phyloP scores from a whole-genome alignment of 192 early-diverging fungal genomes.

The Coemansia sp. region DNA sequence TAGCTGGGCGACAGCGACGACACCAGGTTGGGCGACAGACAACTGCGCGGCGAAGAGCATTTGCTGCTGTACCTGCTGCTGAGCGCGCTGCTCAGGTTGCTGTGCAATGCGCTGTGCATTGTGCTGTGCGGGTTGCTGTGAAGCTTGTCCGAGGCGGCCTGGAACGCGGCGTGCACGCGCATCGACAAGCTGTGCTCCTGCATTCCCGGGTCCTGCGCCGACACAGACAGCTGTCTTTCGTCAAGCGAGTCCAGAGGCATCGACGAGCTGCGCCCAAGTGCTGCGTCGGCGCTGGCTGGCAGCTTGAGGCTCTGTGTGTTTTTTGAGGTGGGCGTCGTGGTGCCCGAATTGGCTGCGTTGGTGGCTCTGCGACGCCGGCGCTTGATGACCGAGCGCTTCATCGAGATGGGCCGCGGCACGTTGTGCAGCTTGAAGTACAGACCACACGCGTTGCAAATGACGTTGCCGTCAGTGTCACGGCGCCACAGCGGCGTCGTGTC shows the following conservation, averaged over 20 bases:
- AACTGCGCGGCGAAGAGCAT: not conserved
- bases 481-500: slow-evolving; percentile 76
- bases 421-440: slow-evolving; percentile 85
- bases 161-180: slow-evolving; percentile 11
- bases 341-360: slow-evolving; percentile 6
- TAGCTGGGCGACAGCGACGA: not conserved
- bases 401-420: slow-evolving; percentile 69
- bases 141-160: not conserved
- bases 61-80: not conserved
- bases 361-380: slow-evolving; percentile 63
- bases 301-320: not conserved
- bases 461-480: slow-evolving; percentile 65
- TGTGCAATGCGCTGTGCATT: not conserved
- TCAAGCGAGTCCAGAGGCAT: slow-evolving; percentile 21
- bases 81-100: not conserved
- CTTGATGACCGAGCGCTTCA: slow-evolving; percentile 72
- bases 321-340: not conserved
- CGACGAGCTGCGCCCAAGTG: slow-evolving; percentile 37
- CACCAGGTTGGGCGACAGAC: not conserved
- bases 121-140: not conserved
- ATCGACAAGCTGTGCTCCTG: slow-evolving; percentile 7
- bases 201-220: slow-evolving; percentile 2
- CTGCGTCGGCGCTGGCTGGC: slow-evolving; percentile 3
- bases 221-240: slow-evolving; percentile 16
- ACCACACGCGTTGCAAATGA: slow-evolving; percentile 91